phyloP scores from a whole-genome alignment of 2,329 filamentous ascomycete genomes.

The Fusarium napiforme region DNA sequence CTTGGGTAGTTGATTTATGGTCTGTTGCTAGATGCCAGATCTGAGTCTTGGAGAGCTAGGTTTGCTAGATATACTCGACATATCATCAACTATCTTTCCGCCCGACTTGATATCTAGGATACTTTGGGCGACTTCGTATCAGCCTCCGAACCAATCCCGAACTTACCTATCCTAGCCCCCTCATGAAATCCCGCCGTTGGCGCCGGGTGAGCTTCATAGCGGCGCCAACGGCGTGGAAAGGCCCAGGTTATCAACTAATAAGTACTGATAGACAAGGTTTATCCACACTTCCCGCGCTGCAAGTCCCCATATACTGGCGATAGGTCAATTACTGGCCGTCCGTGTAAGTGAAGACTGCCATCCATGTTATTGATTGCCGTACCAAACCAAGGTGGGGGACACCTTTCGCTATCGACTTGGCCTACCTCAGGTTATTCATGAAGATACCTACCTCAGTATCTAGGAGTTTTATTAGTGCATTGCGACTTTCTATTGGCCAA shows the following conservation, averaged over 20 bases:
- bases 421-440: not conserved
- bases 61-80: not conserved
- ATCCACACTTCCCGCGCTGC: not conserved
- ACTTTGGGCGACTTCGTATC: too few species aligned
- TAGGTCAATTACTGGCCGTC: not conserved
- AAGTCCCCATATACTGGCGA: not conserved
- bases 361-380: not conserved
- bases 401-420: not conserved
- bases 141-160: not conserved
- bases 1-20: not conserved
- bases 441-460: not conserved
- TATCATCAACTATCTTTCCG: too few species aligned
- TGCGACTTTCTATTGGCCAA: not conserved
- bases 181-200: not conserved
- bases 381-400: not conserved
- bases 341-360: not conserved
- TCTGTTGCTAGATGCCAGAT: not conserved
- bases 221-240: not conserved
- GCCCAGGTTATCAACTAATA: not conserved
- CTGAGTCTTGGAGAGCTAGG: not conserved
- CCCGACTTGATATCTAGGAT: not conserved
- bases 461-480: not conserved
- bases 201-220: not conserved
- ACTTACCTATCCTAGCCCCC: not conserved
- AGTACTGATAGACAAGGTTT: not conserved